phyloP scores from a whole-genome alignment of 1,284 basidiomycete species.

The Tilletia horrida region DNA sequence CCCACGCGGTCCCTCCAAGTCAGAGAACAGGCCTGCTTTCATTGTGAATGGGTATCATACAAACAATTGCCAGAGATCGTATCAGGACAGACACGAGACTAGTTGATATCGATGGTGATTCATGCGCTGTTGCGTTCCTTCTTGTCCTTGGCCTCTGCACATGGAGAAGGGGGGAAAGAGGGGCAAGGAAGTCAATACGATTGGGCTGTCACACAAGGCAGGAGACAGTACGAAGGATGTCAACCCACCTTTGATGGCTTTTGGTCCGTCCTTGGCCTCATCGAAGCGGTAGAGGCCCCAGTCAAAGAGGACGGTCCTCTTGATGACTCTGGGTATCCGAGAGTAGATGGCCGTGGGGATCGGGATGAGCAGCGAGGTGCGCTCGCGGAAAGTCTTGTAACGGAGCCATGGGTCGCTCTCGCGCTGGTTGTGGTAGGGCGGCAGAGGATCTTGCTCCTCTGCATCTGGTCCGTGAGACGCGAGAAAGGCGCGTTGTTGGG shows the following conservation, averaged over 20 bases:
- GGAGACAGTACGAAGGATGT: too few species aligned
- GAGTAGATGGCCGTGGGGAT: slow-evolving; percentile 65
- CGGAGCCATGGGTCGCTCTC: slow-evolving; percentile 44
- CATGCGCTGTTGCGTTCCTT: slow-evolving; percentile 28
- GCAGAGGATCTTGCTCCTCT: slow-evolving; percentile 40
- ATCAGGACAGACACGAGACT: too few species aligned
- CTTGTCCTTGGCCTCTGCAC: slow-evolving; percentile 35
- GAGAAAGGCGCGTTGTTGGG: slow-evolving; percentile 66
- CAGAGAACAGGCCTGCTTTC: too few species aligned
- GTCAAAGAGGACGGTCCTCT: slow-evolving; percentile 65
- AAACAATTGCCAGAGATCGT: too few species aligned
- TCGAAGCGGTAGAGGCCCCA: slow-evolving; percentile 58
- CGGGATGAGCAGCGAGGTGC: slow-evolving; percentile 68
- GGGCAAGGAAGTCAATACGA: neutral
- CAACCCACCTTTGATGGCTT: slow-evolving; percentile 22
- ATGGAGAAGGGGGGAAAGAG: slow-evolving; percentile 18
- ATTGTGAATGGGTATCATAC: too few species aligned
- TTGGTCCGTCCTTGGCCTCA: slow-evolving; percentile 40
- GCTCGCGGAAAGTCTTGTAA: slow-evolving; percentile 43
- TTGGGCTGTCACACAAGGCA: too few species aligned
- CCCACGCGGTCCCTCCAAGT: too few species aligned
- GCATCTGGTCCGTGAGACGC: slow-evolving; percentile 60
- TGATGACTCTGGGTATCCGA: slow-evolving; percentile 62
- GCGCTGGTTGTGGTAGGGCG: slow-evolving; percentile 32
- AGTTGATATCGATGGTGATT: too few species aligned